A percentile compares a stretch with the other conserved stretches of the same genome.
phyloP scores from a whole-genome alignment of 1,139 yeast genomes.

The Geotrichum bryndzae region DNA sequence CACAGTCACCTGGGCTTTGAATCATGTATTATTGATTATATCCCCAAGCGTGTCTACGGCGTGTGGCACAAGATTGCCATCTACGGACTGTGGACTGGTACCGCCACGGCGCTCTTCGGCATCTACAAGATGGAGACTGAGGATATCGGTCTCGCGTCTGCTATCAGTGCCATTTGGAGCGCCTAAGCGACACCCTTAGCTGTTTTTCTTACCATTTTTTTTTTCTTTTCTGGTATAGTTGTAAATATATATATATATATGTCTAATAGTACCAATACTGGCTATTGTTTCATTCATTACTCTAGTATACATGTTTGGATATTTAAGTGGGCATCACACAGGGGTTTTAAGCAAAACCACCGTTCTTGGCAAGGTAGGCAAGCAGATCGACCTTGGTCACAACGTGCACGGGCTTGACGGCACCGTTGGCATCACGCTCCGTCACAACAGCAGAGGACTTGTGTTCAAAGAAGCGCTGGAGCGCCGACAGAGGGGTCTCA shows the following conservation, averaged over 20 bases:
- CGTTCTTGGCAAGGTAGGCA: constrained; percentile 48
- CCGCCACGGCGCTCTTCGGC: constrained; percentile 71
- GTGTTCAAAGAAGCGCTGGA: constrained; percentile 78
- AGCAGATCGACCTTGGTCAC: constrained; percentile 85
- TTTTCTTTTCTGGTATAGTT: background rate
- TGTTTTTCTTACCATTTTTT: background rate
- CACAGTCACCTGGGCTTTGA: constrained; percentile 81
- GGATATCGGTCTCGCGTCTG: constrained; percentile 51
- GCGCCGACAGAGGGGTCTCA: constrained; percentile 59
- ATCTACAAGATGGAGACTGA: constrained; percentile 65
- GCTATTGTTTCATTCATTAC: background rate
- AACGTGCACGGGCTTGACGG: constrained; percentile 68
- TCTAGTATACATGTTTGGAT: background rate
- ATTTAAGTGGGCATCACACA: background rate
- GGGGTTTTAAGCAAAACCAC: constrained; percentile 12
- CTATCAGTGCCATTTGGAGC: constrained; percentile 38
- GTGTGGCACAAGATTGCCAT: constrained; percentile 58
- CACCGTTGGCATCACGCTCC: constrained; percentile 39
- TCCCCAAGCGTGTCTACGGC: constrained; percentile 80
- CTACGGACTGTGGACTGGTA: constrained; percentile 61
- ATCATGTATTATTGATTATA: constrained; percentile 82
- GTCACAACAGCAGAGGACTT: constrained; percentile 84
- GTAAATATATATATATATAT: background rate
- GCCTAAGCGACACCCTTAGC: constrained; percentile 41
- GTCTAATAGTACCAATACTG: background rate